Evolutionary conservation across 2,329 filamentous ascomycete genomes (phyloP), one percentile per base, ranked within the genome.

Genomic region (Neofusicoccum parvum): DNA sequence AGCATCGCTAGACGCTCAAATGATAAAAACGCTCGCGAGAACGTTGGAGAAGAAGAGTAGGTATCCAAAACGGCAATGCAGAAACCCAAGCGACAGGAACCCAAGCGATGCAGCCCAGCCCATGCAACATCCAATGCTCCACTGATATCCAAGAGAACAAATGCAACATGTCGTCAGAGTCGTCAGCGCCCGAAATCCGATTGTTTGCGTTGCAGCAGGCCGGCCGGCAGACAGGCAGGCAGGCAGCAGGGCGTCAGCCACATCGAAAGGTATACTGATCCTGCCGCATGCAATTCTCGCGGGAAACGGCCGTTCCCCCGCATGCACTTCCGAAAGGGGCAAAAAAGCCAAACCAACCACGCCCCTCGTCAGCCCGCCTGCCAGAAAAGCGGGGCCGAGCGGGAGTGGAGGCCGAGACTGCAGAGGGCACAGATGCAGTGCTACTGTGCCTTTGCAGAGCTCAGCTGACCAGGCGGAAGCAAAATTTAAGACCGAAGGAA

Each of bases 261-360:
- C 27, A 32, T 7, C 27, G 27, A 32, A 32, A 32, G 27, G 27
- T 7, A 32, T 32, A 32, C 27, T 32, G 27, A 32, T 32, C 27
- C 27, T 32, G 27, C 27, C 27, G 17, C 14, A 58, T 58, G 54
- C 54, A 34, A 58, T 20, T 12, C 45, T 41, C 23, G 54, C 54
- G 39, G 6, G 36, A 58, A 34, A 58, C 34, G 39, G 27, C 39
- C 23, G 23, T 45, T 58, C 54, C 54, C 53, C 54, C 39, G 39
- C 39, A 36, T 6, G 11, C 5, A 12, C 2, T 27, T 7, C 53
- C 54, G 3, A n/a, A 49, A 39, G 4, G 36, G 48, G 48, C 50
- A 62, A 39, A 32, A 50, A 37, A 34, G 45, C 59, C 59, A 65
- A 43, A 59, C 9, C 43, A 48, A 15, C 59, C 43, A 68, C 64